These are phyloP conservation scores for Pestalotiopsis sp. DNA, from an alignment of 2,329 filamentous ascomycete species.

Conservation along the genomic window DNA sequence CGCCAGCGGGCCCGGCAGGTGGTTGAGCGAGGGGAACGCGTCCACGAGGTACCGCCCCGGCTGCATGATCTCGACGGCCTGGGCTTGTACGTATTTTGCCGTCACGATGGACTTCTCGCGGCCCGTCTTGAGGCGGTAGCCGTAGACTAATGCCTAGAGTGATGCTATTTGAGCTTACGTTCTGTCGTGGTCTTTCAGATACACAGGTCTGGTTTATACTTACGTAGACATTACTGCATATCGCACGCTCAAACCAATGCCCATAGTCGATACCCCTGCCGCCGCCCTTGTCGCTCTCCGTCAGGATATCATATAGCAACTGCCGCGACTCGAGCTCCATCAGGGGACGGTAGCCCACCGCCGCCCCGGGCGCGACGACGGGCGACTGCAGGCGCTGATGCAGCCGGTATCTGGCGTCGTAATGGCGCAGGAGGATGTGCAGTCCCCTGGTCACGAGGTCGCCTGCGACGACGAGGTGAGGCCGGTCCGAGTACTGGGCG, in stretches of 20 bases:
- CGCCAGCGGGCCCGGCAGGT: slow-evolving; percentile 38
- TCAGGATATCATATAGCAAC: slow-evolving; percentile 44
- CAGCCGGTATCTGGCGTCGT: slow-evolving; percentile 40
- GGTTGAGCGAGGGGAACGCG: slow-evolving; percentile 42
- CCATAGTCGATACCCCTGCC: slow-evolving; percentile 30
- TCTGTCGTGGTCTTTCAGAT: not conserved
- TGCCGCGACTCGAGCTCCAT: slow-evolving; percentile 51
- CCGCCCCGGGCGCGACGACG: slow-evolving; percentile 32
- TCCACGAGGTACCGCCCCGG: slow-evolving; percentile 43
- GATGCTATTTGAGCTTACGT: not conserved
- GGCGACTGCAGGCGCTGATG: slow-evolving; percentile 42
- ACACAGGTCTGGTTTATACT: not conserved
- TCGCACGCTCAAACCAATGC: slow-evolving; percentile 36
- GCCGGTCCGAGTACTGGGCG: slow-evolving; percentile 22
- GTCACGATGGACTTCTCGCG: slow-evolving; percentile 28
- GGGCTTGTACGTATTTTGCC: slow-evolving; percentile 26
- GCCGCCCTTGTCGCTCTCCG: slow-evolving; percentile 26
- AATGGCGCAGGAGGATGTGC: slow-evolving; percentile 43
- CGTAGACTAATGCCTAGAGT: slow-evolving; percentile 33
- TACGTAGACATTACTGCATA: slow-evolving; percentile 39
- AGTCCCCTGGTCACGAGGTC: slow-evolving; percentile 38
- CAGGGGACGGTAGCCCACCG: slow-evolving; percentile 39
- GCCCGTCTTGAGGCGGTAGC: slow-evolving; percentile 33
- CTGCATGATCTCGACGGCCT: slow-evolving; percentile 28
- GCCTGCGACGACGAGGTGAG: slow-evolving; percentile 31